Evolutionary conservation across 2,329 filamentous ascomycete genomes (phyloP), one percentile per base, ranked within the genome.

Genomic region (Herpotrichia juniperi): DNA sequence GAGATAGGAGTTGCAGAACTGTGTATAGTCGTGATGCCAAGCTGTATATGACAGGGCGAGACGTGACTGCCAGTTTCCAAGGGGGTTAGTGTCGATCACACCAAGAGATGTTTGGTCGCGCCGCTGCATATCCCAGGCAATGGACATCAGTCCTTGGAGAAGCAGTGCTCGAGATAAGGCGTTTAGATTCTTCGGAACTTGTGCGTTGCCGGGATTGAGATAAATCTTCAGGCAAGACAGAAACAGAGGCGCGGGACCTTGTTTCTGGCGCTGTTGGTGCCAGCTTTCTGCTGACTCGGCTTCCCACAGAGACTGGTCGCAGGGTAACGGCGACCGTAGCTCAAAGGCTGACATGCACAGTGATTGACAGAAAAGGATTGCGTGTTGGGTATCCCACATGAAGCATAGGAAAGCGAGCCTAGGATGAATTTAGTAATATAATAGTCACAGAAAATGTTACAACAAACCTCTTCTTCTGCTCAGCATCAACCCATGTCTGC

Each of bases 291-390:
- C 78, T 0, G 81, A 79, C 1, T 75, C 67, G 2, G 85, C 83
- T 63, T 87, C 84, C 84, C 85, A 88, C 0, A 81, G 59, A 0
- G 74, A 64, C 44, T 83, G 76, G 34, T 79, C 76, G 59, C 82
- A 86, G 0, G 84, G 85, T 2, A 87, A 66, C 1, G 78, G 76
- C 0, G 83, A 78, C 0, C 83, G 78, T 1, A 88, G 76, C 59
- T 87, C 84, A 44, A 87, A 87, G 0, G 84, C 82, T 1, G 83
- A 87, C 84, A 87, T 87, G 68, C 84, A 87, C 0, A 87, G 76
- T 4, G 82, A 85, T 61, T 87, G 84, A n/a, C 83, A 86, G 64
- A 87, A 87, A 0, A 87, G 74, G 0, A 87, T 83, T 0, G 84
- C 84, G 53, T 87, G 84, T 48, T 87, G 84, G 0, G 83, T 85